Conservation (phyloP, 2,329 filamentous ascomycete genomes). For the Fusarium tuaranense region DNA sequence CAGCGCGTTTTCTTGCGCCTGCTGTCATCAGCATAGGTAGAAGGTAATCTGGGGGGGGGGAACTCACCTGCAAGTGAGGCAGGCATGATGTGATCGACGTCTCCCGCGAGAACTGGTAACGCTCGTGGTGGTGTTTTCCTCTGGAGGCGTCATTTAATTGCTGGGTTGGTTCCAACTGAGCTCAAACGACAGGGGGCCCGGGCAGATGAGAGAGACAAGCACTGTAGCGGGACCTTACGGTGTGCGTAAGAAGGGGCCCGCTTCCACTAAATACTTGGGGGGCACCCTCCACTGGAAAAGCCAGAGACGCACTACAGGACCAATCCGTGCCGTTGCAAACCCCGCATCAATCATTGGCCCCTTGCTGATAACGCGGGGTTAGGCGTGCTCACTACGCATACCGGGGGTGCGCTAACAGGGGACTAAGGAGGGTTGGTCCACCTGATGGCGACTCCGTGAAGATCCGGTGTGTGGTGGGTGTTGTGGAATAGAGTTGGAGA, state of each 20-base stretch:
- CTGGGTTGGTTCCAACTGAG: background rate
- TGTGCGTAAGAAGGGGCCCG: slow-evolving; percentile 25
- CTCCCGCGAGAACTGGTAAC: slow-evolving; percentile 46
- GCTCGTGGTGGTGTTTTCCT: slow-evolving; percentile 40
- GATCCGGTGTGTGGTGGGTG: background rate
- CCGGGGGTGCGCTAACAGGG: background rate
- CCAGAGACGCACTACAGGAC: background rate
- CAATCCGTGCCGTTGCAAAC: slow-evolving; percentile 25
- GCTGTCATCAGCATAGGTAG: no score
- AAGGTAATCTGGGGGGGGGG: no score
- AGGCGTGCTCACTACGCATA: background rate
- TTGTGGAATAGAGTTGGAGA: background rate
- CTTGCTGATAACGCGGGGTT: slow-evolving; percentile 34
- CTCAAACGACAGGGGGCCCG: background rate
- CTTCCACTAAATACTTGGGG: slow-evolving; percentile 38
- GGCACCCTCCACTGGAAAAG: background rate
- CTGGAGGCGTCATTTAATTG: slow-evolving; percentile 48
- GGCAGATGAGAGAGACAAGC: background rate
- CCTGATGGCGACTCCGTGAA: slow-evolving; percentile 1
- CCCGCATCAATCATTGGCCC: slow-evolving; percentile 34
- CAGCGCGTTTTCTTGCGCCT: slow-evolving; percentile 62
- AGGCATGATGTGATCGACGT: slow-evolving; percentile 56
- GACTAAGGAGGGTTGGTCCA: background rate
- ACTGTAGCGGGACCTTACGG: background rate
- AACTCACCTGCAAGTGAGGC: slow-evolving; percentile 61